A percentile compares a stretch with the other conserved stretches of the same genome.
phyloP scores from a whole-genome alignment of 495 filamentous ascomycete species.

The Hypomontagnella submonticulosa region DNA sequence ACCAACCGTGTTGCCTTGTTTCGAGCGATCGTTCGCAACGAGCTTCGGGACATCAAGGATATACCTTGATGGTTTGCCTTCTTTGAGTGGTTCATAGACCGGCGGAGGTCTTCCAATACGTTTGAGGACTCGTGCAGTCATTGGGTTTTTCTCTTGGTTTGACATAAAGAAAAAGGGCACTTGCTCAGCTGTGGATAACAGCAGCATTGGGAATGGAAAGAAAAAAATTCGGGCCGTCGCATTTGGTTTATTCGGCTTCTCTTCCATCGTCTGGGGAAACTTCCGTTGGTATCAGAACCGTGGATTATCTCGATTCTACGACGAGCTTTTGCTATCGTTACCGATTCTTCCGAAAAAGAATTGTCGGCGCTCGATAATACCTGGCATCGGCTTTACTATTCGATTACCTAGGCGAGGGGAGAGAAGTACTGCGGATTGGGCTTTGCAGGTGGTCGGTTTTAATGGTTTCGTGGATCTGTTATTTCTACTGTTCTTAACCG shows the following conservation, averaged over 20 bases:
- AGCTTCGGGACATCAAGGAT: slow-evolving; percentile 1
- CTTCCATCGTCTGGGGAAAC: neutral
- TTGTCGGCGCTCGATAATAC: neutral
- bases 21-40: slow-evolving; percentile 1
- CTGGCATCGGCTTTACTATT: slow-evolving; percentile 8
- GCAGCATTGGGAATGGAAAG: slow-evolving; percentile 25
- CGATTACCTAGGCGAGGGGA: slow-evolving; percentile 3
- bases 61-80: neutral
- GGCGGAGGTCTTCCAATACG: slow-evolving; percentile 16
- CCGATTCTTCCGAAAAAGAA: neutral
- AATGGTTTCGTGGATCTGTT: slow-evolving; percentile 31
- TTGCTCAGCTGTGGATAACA: slow-evolving; percentile 18
- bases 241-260: slow-evolving; percentile 1
- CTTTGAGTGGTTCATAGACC: neutral
- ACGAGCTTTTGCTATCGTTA: neutral
- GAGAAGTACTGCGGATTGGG: slow-evolving; percentile 32
- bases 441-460: slow-evolving; percentile 18
- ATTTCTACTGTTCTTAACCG: slow-evolving; percentile 44
- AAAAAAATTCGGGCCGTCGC: slow-evolving; percentile 36
- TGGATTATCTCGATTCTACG: too few species aligned
- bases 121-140: slow-evolving; percentile 16
- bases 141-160: slow-evolving; percentile 26
- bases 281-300: neutral
- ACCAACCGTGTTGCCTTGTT: neutral
- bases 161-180: slow-evolving; percentile 29